These are phyloP conservation scores for Coemansia biformis DNA, from an alignment of 192 early-diverging fungal species.

Conservation along the genomic window DNA sequence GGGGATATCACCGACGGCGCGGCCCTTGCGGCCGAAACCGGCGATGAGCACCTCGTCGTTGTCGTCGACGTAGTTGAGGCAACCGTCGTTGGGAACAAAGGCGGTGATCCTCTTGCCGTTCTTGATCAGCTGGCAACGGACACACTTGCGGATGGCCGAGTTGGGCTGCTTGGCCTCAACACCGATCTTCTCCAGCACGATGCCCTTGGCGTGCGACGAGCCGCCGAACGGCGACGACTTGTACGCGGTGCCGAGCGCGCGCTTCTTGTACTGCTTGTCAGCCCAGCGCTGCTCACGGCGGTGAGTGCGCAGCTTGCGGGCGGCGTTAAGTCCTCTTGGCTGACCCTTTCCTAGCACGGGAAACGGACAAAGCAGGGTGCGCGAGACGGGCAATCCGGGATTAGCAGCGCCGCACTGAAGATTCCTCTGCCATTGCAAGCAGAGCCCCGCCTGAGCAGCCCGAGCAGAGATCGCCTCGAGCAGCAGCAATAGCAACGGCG, in stretches of 20 bases:
- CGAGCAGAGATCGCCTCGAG: too few species aligned
- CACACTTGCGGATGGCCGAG: constrained; percentile 99
- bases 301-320: constrained; percentile 95
- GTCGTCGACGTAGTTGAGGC: constrained; percentile 99
- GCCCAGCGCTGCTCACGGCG: constrained; percentile 99
- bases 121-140: constrained; percentile 99
- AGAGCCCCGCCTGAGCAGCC: too few species aligned
- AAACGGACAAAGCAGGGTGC: not conserved
- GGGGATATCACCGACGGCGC: constrained; percentile 99
- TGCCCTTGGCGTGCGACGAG: constrained; percentile 99
- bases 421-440: too few species aligned
- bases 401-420: not conserved
- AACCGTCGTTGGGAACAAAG: constrained; percentile 99
- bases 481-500: too few species aligned
- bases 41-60: constrained; percentile 99
- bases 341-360: constrained; percentile 69
- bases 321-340: constrained; percentile 97
- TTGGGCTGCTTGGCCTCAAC: constrained; percentile 99
- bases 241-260: constrained; percentile 96
- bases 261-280: constrained; percentile 98
- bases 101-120: constrained; percentile 99
- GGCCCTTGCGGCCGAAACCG: constrained; percentile 99
- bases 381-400: too few species aligned
- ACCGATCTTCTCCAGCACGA: constrained; percentile 99
- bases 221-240: constrained; percentile 99